These are phyloP conservation scores for Alternaria triticimaculans DNA, from an alignment of 2,329 filamentous ascomycete species.

Conservation along the genomic window DNA sequence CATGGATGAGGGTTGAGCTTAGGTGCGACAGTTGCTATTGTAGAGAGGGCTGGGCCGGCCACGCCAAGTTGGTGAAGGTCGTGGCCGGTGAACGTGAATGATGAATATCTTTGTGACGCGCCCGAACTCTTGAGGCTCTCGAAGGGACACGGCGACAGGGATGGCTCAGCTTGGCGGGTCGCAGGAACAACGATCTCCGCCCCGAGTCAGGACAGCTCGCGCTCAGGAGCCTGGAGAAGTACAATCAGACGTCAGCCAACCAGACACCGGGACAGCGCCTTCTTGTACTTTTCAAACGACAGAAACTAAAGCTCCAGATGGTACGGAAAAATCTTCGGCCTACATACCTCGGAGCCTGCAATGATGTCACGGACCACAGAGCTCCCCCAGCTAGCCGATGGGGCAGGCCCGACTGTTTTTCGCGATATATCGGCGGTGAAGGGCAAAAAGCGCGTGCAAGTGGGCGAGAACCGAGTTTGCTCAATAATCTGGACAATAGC, in stretches of 20 bases:
- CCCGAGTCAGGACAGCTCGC: constrained; percentile 16
- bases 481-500: background rate
- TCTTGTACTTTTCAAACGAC: constrained; percentile 1
- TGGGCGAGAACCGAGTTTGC: background rate
- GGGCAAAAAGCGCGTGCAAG: constrained; percentile 5
- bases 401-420: constrained; percentile 15
- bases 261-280: constrained; percentile 1
- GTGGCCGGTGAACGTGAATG: constrained; percentile 31
- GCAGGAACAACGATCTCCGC: constrained; percentile 27
- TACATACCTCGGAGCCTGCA: constrained; percentile 33
- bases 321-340: constrained; percentile 20
- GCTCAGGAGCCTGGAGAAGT: constrained; percentile 4
- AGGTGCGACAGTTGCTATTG: constrained; percentile 12
- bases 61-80: constrained; percentile 34
- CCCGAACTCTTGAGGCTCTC: constrained; percentile 30
- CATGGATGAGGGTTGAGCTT: constrained; percentile 31
- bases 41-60: constrained; percentile 25
- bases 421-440: constrained; percentile 6
- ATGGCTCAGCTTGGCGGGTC: constrained; percentile 21
- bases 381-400: constrained; percentile 21
- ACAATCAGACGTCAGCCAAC: constrained; percentile 10
- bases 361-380: constrained; percentile 39
- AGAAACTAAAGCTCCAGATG: constrained; percentile 1
- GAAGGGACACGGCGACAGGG: constrained; percentile 23
- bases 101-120: constrained; percentile 38